Evolutionary conservation across 495 filamentous ascomycete species (phyloP).

Genomic region (Xylaria intraflava): DNA sequence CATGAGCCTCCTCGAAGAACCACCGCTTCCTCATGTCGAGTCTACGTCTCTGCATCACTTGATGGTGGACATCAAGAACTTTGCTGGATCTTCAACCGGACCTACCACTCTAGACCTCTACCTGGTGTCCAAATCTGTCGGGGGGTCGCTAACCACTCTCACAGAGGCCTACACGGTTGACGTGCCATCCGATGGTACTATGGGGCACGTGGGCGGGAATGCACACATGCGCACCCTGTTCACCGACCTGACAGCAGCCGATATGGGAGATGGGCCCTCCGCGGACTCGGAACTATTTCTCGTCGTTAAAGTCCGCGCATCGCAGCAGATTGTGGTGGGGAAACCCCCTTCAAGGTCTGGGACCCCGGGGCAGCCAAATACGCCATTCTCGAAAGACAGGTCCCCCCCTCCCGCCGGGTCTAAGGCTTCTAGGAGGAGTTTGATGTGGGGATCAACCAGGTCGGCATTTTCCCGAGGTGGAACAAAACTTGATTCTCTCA

Average conservation of each 20-base stretch:
- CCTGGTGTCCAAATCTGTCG: conserved; percentile 62
- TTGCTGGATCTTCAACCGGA: conserved; percentile 64
- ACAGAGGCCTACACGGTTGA: conserved; percentile 81
- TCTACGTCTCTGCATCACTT: conserved; percentile 74
- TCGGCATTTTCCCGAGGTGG: conserved; percentile 40
- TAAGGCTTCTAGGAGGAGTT: conserved; percentile 65
- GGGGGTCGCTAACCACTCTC: conserved; percentile 55
- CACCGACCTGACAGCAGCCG: conserved; percentile 69
- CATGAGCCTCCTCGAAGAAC: conserved; percentile 88
- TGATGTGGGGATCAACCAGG: conserved; percentile 67
- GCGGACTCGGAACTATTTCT: conserved; percentile 67
- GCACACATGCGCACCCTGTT: conserved; percentile 78
- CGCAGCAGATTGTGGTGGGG: conserved; percentile 44
- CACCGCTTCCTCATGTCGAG: conserved; percentile 60
- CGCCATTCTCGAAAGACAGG: conserved; percentile 37
- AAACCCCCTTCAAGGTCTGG: conserved; percentile 44
- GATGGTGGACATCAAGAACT: conserved; percentile 72
- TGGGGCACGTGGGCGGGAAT: conserved; percentile 50
- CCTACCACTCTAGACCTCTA: conserved; percentile 73
- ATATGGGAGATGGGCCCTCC: conserved; percentile 71
- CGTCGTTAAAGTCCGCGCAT: conserved; percentile 70
- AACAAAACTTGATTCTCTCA: conserved; percentile 42
- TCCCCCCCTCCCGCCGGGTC: conserved; percentile 37
- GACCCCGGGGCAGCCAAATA: conserved; percentile 26
- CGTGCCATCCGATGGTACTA: conserved; percentile 63